Base-by-base conservation (phyloP, 108 stramenopile genomes). In the Halocafeteria seosinensis region DNA sequence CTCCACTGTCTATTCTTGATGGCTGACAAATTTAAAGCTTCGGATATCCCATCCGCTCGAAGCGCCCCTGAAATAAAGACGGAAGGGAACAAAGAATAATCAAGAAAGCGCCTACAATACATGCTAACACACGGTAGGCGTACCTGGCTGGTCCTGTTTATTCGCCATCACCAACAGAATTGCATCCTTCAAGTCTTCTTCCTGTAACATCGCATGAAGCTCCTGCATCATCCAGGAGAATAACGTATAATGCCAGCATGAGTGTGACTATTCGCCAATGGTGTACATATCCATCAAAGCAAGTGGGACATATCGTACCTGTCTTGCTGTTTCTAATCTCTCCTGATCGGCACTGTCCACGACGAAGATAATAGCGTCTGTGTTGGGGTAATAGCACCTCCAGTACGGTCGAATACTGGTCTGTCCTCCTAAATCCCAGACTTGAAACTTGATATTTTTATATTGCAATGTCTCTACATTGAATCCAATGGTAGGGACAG, bases 341-440 rank as follows among this genome's bases (percentile, higher is more conserved):
- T 95, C 93, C 27, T 80, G 72, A 69, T 99, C 97, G 47, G 92
- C 91, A 62, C 86, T 87, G 69, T 99, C 97, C 0, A 99, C 97
- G 5, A 95, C 94, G 74, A 95, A 99, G 63, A 99, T 93, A 61
- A 99, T 93, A 35, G 93, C 97, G 76, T 99, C 94, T 11, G 97
- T 99, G 77, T 99, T 95, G 38, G 93, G 94, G 66, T 95, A 99
- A 67, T 95, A 99, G 82, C 89, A 91, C 69, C 97, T 62, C 97
- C 97, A 99, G 72, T 95, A 99, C 5, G 97, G 97, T 55, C 97
- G 89, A 68, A 99, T 99, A 55, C 83, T 87, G 2, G 93, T 95
- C 80, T 99, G 94, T 17, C 97, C 97, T 30, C 94, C 97, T 36
- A 98, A 74, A 70, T 98, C 97, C 97, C 97, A 98, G 30, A 98